Conservation (phyloP, 352 stramenopile species). For the Pythium monospermum region DNA sequence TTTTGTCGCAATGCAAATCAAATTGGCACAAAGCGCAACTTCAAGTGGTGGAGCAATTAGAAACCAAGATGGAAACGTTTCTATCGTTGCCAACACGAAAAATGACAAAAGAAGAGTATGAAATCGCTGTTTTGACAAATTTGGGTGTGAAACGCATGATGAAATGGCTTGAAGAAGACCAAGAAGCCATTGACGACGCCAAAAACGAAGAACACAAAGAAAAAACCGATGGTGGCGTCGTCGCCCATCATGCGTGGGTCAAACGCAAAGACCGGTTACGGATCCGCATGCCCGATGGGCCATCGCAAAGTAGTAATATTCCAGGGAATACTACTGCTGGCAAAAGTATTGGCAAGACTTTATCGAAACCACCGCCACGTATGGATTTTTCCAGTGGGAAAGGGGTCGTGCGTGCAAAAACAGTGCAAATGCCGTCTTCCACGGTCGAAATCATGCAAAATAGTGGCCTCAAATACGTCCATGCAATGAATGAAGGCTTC, state of each 20-base stretch:
- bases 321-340: not conserved
- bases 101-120: slow-evolving; percentile 31
- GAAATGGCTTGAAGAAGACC: slow-evolving; percentile 70
- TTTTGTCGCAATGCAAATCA: slow-evolving; percentile 64
- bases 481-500: slow-evolving; percentile 84
- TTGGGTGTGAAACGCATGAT: slow-evolving; percentile 70
- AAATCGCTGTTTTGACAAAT: slow-evolving; percentile 52
- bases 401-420: slow-evolving; percentile 55
- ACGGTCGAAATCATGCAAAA: slow-evolving; percentile 71
- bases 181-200: slow-evolving; percentile 59
- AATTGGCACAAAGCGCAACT: slow-evolving; percentile 71
- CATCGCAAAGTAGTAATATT: not conserved
- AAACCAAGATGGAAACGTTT: slow-evolving; percentile 44
- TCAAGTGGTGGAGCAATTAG: slow-evolving; percentile 66
- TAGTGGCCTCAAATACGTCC: slow-evolving; percentile 79
- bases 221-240: slow-evolving; percentile 63
- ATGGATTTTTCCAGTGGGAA: slow-evolving; percentile 74
- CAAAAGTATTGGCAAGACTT: slow-evolving; percentile 14
- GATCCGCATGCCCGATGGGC: slow-evolving; percentile 45
- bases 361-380: slow-evolving; percentile 33
- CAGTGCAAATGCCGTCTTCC: slow-evolving; percentile 53
- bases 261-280: slow-evolving; percentile 76
- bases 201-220: slow-evolving; percentile 66
- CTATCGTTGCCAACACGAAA: slow-evolving; percentile 23
- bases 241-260: slow-evolving; percentile 74